Percentiles rank a stretch among this genome's conserved stretches.
These are phyloP conservation scores for Podosphaera aphanis DNA, from an alignment of 2,329 filamentous ascomycete genomes.

Conservation along the genomic window DNA sequence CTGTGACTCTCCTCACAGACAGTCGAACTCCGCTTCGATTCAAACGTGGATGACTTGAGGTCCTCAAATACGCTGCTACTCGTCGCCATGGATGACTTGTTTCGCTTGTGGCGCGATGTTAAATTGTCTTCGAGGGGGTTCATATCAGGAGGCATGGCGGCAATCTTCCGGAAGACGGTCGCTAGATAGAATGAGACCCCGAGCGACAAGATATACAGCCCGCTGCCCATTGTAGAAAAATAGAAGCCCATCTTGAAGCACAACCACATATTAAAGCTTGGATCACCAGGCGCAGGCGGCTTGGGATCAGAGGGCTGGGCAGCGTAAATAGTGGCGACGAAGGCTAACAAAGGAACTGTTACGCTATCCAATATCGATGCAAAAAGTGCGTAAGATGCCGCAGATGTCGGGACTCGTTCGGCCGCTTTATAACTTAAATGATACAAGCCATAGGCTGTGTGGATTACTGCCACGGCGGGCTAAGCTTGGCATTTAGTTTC, in stretches of 20 bases:
- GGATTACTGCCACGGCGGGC: constrained; percentile 52
- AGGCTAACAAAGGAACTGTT: constrained; percentile 31
- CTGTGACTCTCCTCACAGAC: constrained; percentile 23
- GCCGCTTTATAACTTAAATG: constrained; percentile 51
- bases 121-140: constrained; percentile 76
- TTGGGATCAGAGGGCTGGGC: not conserved
- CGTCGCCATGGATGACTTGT: constrained; percentile 24
- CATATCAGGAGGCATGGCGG: constrained; percentile 70
- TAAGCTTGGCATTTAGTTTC: constrained; percentile 17
- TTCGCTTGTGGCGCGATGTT: constrained; percentile 64
- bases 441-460: constrained; percentile 57
- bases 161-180: constrained; percentile 60
- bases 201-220: constrained; percentile 48
- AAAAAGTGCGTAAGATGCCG: constrained; percentile 76
- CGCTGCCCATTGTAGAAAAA: constrained; percentile 35
- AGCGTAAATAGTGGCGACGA: constrained; percentile 22
- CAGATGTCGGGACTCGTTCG: constrained; percentile 51
- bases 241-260: constrained; percentile 48
- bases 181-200: constrained; percentile 51
- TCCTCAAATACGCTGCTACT: constrained; percentile 28
- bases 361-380: constrained; percentile 45
- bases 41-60: constrained; percentile 27
- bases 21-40: constrained; percentile 21
- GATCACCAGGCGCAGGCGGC: not conserved
- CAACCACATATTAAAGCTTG: constrained; percentile 21